Percentiles rank a stretch among this genome's conserved stretches.
phyloP scores from a whole-genome alignment of 495 filamentous ascomycete genomes.

The Penicillium cosmopolitanum region DNA sequence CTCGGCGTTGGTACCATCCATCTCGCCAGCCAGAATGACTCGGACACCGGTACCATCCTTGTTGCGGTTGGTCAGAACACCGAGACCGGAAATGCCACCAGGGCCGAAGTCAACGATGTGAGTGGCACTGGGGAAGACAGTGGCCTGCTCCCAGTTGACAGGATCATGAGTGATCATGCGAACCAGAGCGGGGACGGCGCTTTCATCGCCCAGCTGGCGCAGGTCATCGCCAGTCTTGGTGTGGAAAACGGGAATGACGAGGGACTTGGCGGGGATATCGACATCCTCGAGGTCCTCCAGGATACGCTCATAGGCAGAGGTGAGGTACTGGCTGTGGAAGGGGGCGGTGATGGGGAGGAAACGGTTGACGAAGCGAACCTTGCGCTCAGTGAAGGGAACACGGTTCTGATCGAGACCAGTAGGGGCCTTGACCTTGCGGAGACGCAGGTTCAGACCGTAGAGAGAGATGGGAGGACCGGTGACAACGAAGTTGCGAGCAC shows the following conservation, averaged over 20 bases:
- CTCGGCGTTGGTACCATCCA: constrained; percentile 86
- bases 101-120: constrained; percentile 97
- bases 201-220: constrained; percentile 60
- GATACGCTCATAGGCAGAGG: constrained; percentile 75
- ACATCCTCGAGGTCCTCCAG: constrained; percentile 86
- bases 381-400: constrained; percentile 91
- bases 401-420: constrained; percentile 96
- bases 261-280: constrained; percentile 63
- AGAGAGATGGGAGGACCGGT: constrained; percentile 94
- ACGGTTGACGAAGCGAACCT: constrained; percentile 93
- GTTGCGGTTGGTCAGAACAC: constrained; percentile 95
- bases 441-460: constrained; percentile 90
- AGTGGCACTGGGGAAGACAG: constrained; percentile 82
- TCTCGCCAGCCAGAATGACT: constrained; percentile 87
- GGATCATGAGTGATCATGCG: constrained; percentile 92
- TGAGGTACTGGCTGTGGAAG: constrained; percentile 94
- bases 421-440: constrained; percentile 94
- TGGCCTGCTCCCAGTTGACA: constrained; percentile 94
- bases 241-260: constrained; percentile 83
- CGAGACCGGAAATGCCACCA: constrained; percentile 92
- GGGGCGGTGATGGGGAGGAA: constrained; percentile 97
- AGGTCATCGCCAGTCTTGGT: constrained; percentile 86
- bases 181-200: constrained; percentile 79
- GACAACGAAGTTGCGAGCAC: constrained; percentile 94
- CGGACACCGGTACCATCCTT: constrained; percentile 97